A percentile compares a stretch with the other conserved stretches of the same genome.
phyloP scores from a whole-genome alignment of 192 early-diverging fungal genomes.

The Mortierella hygrophila region DNA sequence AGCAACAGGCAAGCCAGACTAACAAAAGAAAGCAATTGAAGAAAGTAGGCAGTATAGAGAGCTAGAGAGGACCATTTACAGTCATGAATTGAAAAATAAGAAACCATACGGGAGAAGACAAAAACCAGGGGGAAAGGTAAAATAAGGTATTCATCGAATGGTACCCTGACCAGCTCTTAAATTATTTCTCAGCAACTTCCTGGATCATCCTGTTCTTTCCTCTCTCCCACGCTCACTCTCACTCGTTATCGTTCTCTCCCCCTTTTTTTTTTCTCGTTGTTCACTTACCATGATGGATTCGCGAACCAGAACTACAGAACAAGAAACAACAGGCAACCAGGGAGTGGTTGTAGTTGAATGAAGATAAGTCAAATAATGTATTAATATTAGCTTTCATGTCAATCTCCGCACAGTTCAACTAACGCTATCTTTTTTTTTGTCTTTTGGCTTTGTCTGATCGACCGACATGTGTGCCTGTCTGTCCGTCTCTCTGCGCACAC shows the following conservation, averaged over 20 bases:
- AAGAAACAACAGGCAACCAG: not conserved
- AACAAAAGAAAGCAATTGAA: too few relatives aligned
- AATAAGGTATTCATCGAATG: not conserved
- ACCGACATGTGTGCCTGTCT: not conserved
- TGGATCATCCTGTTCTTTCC: not conserved
- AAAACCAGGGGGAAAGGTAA: not conserved
- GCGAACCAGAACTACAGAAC: conserved; percentile 24
- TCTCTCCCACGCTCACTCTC: not conserved
- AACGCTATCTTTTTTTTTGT: not conserved
- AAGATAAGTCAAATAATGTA: not conserved
- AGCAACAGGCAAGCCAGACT: too few relatives aligned
- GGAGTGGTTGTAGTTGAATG: not conserved
- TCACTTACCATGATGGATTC: conserved; percentile 31
- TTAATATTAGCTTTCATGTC: not conserved
- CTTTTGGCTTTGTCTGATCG: not conserved
- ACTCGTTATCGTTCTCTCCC: not conserved
- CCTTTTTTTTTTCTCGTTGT: not conserved
- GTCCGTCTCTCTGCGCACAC: not conserved
- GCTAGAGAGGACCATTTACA: too few relatives aligned
- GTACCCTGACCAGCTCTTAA: not conserved
- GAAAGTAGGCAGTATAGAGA: not conserved
- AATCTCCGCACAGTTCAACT: not conserved
- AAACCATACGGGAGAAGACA: not conserved
- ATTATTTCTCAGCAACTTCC: not conserved
- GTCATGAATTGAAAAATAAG: not conserved